Conservation (phyloP, 768 basidiomycete species). For the Trametes cinnabarina region DNA sequence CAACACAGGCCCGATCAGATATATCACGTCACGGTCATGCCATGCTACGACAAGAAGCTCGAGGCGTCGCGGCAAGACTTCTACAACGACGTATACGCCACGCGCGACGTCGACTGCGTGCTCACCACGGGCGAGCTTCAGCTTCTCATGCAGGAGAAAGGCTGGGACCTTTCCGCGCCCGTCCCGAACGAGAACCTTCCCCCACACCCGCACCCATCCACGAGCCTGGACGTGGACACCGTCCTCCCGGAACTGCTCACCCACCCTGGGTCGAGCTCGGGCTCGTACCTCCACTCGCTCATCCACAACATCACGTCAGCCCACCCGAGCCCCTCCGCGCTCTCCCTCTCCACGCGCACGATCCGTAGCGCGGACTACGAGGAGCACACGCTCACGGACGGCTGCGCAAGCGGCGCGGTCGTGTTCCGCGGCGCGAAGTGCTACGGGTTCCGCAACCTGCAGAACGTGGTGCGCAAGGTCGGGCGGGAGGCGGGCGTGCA, state of each 20-base stretch:
- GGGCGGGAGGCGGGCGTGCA: slow-evolving; percentile 80
- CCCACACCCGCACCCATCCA: not conserved
- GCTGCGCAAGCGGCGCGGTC: slow-evolving; percentile 46
- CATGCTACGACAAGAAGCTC: slow-evolving; percentile 99
- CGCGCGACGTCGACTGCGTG: slow-evolving; percentile 95
- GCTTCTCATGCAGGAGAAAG: slow-evolving; percentile 76
- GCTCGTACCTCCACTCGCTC: slow-evolving; percentile 85
- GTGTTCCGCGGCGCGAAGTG: slow-evolving; percentile 93
- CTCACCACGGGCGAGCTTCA: slow-evolving; percentile 95
- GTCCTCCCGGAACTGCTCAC: slow-evolving; percentile 68
- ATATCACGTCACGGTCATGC: slow-evolving; percentile 98
- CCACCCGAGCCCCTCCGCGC: slow-evolving; percentile 30
- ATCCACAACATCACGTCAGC: slow-evolving; percentile 51
- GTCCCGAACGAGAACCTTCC: slow-evolving; percentile 49
- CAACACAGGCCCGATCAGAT: slow-evolving; percentile 71
- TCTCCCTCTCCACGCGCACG: slow-evolving; percentile 51
- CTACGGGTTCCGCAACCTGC: slow-evolving; percentile 96
- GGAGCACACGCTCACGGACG: slow-evolving; percentile 58
- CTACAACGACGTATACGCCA: slow-evolving; percentile 75
- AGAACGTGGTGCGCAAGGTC: slow-evolving; percentile 93
- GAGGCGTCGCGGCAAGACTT: slow-evolving; percentile 96
- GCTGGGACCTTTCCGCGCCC: slow-evolving; percentile 67
- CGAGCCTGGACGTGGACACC: slow-evolving; percentile 4
- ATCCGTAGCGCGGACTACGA: slow-evolving; percentile 78
- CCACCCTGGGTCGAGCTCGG: slow-evolving; percentile 86